A percentile compares a stretch with the other conserved stretches of the same genome.
Evolutionary conservation across 225 moss, liverwort and hornwort species (phyloP).

Genomic region (Polytrichum commune): DNA sequence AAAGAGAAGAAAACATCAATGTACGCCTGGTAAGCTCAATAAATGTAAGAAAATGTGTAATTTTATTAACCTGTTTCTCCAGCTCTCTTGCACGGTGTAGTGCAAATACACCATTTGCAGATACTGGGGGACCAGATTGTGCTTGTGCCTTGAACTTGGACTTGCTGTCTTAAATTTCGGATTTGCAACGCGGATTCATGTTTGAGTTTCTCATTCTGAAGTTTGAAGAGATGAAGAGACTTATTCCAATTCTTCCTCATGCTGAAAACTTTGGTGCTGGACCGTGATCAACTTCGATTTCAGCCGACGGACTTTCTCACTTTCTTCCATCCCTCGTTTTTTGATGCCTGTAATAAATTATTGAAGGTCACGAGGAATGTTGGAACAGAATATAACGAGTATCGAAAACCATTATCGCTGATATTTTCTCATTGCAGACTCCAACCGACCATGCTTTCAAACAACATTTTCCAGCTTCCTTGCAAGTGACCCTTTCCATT

Average conservation of each 20-base stretch:
- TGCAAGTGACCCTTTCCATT: no score
- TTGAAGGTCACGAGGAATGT: no score
- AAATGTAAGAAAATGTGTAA: no score
- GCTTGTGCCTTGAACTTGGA: conserved; percentile 11
- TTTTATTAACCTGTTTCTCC: conserved; percentile 37
- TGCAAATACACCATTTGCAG: conserved; percentile 34
- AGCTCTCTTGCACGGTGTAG: conserved; percentile 40
- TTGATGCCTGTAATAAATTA: not conserved
- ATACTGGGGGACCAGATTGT: conserved; percentile 13
- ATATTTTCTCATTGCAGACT: no score
- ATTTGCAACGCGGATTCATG: conserved; percentile 21
- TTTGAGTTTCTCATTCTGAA: conserved; percentile 42
- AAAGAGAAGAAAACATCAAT: no score
- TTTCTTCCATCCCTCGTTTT: conserved; percentile 42
- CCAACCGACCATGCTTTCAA: no score
- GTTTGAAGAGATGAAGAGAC: conserved; percentile 32
- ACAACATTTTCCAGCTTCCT: no score
- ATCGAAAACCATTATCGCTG: no score
- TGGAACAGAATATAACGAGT: no score
- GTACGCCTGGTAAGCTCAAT: no score
- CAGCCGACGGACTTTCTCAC: conserved; percentile 25
- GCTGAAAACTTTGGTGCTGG: conserved; percentile 30
- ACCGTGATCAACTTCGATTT: conserved; percentile 33
- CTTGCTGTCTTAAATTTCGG: conserved; percentile 29
- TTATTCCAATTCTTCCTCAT: conserved; percentile 39